Percentiles rank a stretch among this genome's conserved stretches.
phyloP scores from a whole-genome alignment of 2,329 filamentous ascomycete genomes.

The Apiospora malaysiana region DNA sequence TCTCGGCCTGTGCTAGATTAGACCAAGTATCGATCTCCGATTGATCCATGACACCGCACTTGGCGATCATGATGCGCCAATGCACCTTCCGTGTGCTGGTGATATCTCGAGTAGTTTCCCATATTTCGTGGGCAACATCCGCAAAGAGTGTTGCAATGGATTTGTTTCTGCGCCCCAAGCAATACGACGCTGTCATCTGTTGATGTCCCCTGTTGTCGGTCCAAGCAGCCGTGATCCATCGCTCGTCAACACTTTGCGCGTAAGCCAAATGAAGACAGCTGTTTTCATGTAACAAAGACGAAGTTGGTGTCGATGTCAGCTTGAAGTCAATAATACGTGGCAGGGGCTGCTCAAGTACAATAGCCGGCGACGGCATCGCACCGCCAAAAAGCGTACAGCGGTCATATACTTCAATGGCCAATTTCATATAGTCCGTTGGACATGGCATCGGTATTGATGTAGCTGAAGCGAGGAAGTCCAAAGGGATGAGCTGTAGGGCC shows the following conservation, averaged over 20 bases:
- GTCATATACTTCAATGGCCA: conserved; percentile 80
- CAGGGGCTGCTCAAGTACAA: conserved; percentile 73
- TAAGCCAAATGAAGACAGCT: conserved; percentile 83
- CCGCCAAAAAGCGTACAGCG: conserved; percentile 68
- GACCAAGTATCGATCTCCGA: conserved; percentile 69
- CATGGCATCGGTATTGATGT: conserved; percentile 67
- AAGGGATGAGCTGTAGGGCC: conserved; percentile 78
- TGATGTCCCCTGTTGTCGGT: conserved; percentile 77
- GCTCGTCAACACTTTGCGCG: conserved; percentile 73
- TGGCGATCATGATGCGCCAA: conserved; percentile 79
- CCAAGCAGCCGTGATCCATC: conserved; percentile 83
- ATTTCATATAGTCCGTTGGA: conserved; percentile 61
- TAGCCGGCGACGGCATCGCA: conserved; percentile 68
- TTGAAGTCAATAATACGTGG: conserved; percentile 80
- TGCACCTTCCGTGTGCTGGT: conserved; percentile 72
- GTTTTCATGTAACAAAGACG: conserved; percentile 78
- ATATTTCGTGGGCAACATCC: conserved; percentile 76
- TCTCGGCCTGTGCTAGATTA: conserved; percentile 57
- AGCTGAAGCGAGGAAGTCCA: conserved; percentile 69
- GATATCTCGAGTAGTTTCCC: conserved; percentile 78
- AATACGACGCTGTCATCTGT: conserved; percentile 77
- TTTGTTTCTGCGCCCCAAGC: conserved; percentile 65
- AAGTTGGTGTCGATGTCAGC: conserved; percentile 68
- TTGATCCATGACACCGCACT: conserved; percentile 70
- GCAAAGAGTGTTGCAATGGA: conserved; percentile 58